Evolutionary conservation across 352 stramenopile species (phyloP).

Genomic region (Globisporangium polare): DNA sequence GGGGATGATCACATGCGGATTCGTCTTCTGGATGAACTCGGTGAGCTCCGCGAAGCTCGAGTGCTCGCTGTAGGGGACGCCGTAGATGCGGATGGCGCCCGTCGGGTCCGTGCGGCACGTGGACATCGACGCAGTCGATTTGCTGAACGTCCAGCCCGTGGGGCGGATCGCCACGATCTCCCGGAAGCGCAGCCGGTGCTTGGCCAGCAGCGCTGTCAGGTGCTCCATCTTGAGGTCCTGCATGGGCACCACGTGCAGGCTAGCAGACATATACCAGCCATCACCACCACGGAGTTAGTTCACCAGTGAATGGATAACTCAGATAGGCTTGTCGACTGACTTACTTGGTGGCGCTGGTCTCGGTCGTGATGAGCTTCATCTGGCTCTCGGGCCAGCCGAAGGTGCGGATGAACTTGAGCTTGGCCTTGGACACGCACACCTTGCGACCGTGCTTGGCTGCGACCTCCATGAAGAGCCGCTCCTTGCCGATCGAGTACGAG

Average conservation of each 20-base stretch:
- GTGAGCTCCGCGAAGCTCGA: conserved; percentile 94
- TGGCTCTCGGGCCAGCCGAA: conserved; percentile 80
- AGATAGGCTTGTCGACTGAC: conserved; percentile 13
- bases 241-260: conserved; percentile 92
- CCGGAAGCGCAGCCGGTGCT: conserved; percentile 64
- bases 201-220: conserved; percentile 51
- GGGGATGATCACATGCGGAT: conserved; percentile 88
- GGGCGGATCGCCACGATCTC: conserved; percentile 94
- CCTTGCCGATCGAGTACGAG: conserved; percentile 97
- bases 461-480: conserved; percentile 94
- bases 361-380: conserved; percentile 88
- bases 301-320: neutral
- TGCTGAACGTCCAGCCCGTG: conserved; percentile 90
- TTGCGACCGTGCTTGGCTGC: conserved; percentile 70
- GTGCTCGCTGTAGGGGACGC: conserved; percentile 96
- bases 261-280: conserved; percentile 18
- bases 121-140: conserved; percentile 46
- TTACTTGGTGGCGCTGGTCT: conserved; percentile 66
- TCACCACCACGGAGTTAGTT: neutral
- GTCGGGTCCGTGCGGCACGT: conserved; percentile 76
- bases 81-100: conserved; percentile 89
- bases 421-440: conserved; percentile 75
- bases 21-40: conserved; percentile 87
- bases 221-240: conserved; percentile 92
- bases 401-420: conserved; percentile 83